These are phyloP conservation scores for Cucurbita argyrosperma DNA, from an alignment of 306 rosid genomes.

Conservation along the genomic window DNA sequence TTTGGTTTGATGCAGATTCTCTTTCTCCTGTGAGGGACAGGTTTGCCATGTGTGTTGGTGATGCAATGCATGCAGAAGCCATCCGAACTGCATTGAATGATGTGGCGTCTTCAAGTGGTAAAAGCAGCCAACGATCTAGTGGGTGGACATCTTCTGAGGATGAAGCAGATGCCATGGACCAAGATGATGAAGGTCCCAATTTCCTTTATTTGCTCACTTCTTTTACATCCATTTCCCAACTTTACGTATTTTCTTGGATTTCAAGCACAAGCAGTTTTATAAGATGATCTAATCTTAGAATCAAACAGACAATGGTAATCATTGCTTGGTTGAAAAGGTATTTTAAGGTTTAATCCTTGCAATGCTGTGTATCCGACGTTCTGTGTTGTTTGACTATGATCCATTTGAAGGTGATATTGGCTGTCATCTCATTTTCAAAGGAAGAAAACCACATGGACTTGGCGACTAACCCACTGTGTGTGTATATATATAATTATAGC, in stretches of 20 bases:
- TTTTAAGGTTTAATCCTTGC: background rate
- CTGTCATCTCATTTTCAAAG: background rate
- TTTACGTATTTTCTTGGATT: background rate
- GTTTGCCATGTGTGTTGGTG: conserved; percentile 47
- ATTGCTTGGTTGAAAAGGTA: background rate
- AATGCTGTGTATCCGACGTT: background rate
- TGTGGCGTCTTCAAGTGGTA: conserved; percentile 62
- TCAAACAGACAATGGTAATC: background rate
- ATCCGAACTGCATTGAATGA: conserved; percentile 70
- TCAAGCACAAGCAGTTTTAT: background rate
- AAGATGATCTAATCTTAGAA: background rate
- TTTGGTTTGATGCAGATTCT: conserved; percentile 36
- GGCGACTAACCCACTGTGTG: background rate
- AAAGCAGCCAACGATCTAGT: conserved; percentile 21
- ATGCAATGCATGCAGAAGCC: conserved; percentile 53
- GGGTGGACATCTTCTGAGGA: conserved; percentile 96
- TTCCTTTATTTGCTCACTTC: background rate
- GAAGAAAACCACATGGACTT: background rate
- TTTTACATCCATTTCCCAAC: background rate
- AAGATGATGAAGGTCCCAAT: conserved; percentile 64
- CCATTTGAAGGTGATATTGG: background rate
- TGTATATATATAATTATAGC: background rate
- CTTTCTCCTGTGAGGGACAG: conserved; percentile 53
- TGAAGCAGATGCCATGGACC: conserved; percentile 69
- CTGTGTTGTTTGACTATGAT: background rate